Evolutionary conservation across 2,329 filamentous ascomycete species (phyloP), one percentile per base, ranked within the genome.

Genomic region (Metarhizium brunneum): DNA sequence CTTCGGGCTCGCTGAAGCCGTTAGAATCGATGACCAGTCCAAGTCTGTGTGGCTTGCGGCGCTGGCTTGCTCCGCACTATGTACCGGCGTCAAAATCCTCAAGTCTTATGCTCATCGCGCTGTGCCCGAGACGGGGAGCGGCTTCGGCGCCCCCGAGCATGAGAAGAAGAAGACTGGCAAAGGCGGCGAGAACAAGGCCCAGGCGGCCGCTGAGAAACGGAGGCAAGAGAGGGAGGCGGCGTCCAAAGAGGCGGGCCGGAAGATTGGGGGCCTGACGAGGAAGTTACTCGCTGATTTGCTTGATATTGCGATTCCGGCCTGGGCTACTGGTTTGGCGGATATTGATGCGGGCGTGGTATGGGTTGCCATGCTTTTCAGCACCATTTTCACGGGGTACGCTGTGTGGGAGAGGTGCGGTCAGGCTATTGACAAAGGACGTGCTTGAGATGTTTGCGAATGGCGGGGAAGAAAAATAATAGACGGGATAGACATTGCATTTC

Each of bases 11-110:
- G 76, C 74, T 42, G 64, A 73, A 67, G 76, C 77, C 16, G 61
- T 62, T n/a, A 62, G 59, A 30, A 62, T 87, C 4, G 74, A 81
- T 49, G 58, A 78, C 25, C 84, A 90, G 69, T 81, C 80, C 0
- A 82, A 87, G 69, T 78, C 82, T 53, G 84, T 87, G 68, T 91
- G 87, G 87, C 80, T 89, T 59, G 80, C 84, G 43, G 78, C 79
- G 0, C 71, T 90, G 25, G 70, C 70, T 11, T 77, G 79, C 56
- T 81, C 78, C 1, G 69, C 81, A 0, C 47, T 78, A 2, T 63
- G 73, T 29, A 70, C 73, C 2, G 35, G 74, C 36, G 60, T 81
- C 57, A 68, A 73, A 58, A 64, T 81, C 43, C 56, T 70, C n/a
- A 67, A 66, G 48, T 58, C 73, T 13, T 57, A 71, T 35, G 68